Evolutionary conservation across 2,329 filamentous ascomycete species (phyloP).

Genomic region (Apiospora malaysiana): DNA sequence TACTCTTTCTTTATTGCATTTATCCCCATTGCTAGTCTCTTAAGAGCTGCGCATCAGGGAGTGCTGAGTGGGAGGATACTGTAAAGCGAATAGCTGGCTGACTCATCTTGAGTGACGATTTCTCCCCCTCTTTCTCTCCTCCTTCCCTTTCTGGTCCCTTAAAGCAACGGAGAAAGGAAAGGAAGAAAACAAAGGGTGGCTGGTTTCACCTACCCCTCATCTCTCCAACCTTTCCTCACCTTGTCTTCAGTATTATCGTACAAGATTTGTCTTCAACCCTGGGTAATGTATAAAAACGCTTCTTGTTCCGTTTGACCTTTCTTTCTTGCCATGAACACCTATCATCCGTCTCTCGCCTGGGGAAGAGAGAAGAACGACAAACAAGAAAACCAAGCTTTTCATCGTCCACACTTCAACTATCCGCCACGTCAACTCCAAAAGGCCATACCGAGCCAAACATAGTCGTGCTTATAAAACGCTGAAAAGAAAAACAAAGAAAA

Average conservation of each 20-base stretch:
- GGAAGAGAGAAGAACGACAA: neutral
- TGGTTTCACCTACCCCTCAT: neutral
- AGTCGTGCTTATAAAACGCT: slow-evolving; percentile 1
- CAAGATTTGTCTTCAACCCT: neutral
- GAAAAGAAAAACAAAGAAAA: neutral
- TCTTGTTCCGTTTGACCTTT: neutral
- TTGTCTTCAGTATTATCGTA: slow-evolving; percentile 12
- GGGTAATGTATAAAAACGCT: neutral
- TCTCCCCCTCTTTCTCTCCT: neutral
- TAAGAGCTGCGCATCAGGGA: neutral
- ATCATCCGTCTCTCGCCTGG: neutral
- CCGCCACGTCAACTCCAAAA: neutral
- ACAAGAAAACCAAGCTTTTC: slow-evolving; percentile 5
- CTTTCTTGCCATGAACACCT: neutral
- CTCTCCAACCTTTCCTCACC: neutral
- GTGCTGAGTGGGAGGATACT: neutral
- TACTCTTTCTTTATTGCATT: slow-evolving; percentile 16
- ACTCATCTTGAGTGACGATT: neutral
- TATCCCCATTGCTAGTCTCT: neutral
- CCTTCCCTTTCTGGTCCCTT: neutral
- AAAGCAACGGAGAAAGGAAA: neutral
- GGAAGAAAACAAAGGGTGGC: neutral
- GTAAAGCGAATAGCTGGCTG: slow-evolving; percentile 15
- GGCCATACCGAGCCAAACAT: neutral
- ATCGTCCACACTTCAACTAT: neutral